A percentile compares a stretch with the other conserved stretches of the same genome.
Evolutionary conservation across 306 rosid genomes (phyloP).

Genomic region (Lathyrus oleraceus): DNA sequence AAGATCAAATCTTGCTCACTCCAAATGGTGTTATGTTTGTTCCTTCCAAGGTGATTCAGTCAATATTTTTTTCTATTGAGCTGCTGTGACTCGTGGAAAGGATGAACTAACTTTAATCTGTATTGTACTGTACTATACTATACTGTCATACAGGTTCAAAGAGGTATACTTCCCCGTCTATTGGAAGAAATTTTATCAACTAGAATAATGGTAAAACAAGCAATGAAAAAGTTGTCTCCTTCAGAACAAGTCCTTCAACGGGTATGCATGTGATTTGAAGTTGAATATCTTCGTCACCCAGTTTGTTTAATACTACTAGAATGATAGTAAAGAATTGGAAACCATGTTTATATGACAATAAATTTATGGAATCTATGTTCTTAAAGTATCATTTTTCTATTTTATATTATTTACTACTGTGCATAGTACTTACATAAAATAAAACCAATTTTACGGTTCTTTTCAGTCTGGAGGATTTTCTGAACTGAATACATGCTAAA

Average conservation of each 20-base stretch:
- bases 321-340: conserved; percentile 6
- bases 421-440: not conserved
- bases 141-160: conserved; percentile 63
- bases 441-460: conserved; percentile 16
- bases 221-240: conserved; percentile 77
- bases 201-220: conserved; percentile 90
- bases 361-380: conserved; percentile 27
- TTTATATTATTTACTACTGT: conserved; percentile 27
- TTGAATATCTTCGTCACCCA: conserved; percentile 23
- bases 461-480: conserved; percentile 21
- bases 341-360: conserved; percentile 24
- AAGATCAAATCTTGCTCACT: conserved; percentile 76
- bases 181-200: conserved; percentile 92
- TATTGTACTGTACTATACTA: conserved; percentile 26
- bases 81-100: conserved; percentile 10
- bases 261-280: conserved; percentile 50
- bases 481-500: conserved; percentile 15
- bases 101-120: conserved; percentile 24
- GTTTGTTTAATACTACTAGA: conserved; percentile 12
- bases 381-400: not conserved
- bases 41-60: conserved; percentile 69
- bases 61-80: not conserved
- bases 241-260: conserved; percentile 81
- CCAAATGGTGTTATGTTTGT: conserved; percentile 95
- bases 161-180: conserved; percentile 82